Evolutionary conservation across 2,329 filamentous ascomycete species (phyloP).

Genomic region (Hypoxylon sp.): DNA sequence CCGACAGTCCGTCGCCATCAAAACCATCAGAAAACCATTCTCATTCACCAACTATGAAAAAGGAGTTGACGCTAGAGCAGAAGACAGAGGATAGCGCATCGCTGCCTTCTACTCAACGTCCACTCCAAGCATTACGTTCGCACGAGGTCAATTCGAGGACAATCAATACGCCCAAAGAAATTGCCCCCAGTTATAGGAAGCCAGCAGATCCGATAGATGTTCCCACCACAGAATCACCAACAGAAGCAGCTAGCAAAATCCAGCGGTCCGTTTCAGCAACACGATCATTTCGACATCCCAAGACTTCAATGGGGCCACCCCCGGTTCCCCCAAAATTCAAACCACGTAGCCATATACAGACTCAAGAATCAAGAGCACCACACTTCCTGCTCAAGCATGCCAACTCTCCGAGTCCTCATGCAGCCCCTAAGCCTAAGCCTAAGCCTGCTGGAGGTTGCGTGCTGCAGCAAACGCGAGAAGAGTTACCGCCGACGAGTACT

Average conservation of each 20-base stretch:
- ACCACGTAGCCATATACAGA: constrained; percentile 23
- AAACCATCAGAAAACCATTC: constrained; percentile 18
- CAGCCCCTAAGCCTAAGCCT: constrained; percentile 2
- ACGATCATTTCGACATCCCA: constrained; percentile 38
- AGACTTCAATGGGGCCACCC: constrained; percentile 49
- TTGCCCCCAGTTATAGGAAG: neutral
- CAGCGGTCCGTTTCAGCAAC: constrained; percentile 21
- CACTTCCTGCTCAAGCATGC: constrained; percentile 44
- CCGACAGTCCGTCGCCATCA: constrained; percentile 9
- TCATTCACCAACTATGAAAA: constrained; percentile 7
- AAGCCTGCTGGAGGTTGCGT: constrained; percentile 2
- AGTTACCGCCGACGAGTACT: constrained; percentile 60
- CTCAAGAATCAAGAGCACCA: constrained; percentile 33
- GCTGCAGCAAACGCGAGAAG: constrained; percentile 27
- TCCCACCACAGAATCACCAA: constrained; percentile 9
- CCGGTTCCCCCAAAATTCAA: constrained; percentile 50
- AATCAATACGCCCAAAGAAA: constrained; percentile 12
- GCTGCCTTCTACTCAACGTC: constrained; percentile 22
- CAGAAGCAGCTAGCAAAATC: constrained; percentile 9
- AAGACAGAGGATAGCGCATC: constrained; percentile 33
- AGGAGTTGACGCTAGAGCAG: constrained; percentile 18
- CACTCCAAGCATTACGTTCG: constrained; percentile 29
- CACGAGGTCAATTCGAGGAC: constrained; percentile 31
- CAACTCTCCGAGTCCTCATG: constrained; percentile 26
- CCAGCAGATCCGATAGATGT: neutral